phyloP scores from a whole-genome alignment of 78 protist species.

The Guillardia theta region DNA sequence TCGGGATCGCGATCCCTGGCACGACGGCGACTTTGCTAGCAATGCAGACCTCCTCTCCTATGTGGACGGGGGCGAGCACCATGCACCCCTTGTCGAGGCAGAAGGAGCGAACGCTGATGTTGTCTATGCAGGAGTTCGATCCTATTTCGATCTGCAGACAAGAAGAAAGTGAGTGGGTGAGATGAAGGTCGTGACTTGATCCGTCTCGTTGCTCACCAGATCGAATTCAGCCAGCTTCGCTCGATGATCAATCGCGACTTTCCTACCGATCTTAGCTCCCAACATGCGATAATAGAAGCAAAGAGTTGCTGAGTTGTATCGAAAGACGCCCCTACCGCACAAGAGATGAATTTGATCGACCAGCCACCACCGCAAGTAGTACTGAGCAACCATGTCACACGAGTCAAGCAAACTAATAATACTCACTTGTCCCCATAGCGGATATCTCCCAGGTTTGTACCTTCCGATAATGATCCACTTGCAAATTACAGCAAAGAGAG shows the following conservation, averaged over 20 bases:
- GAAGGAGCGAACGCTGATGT: not conserved
- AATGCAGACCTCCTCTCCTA: not conserved
- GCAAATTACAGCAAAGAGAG: not conserved
- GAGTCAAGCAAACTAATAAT: not conserved
- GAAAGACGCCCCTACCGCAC: not conserved
- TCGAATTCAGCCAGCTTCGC: not conserved
- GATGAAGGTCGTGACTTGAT: not conserved
- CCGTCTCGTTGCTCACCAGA: not conserved
- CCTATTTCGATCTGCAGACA: not conserved
- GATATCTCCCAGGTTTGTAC: not conserved
- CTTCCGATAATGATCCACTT: not conserved
- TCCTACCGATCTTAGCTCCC: not conserved
- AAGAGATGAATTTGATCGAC: not conserved
- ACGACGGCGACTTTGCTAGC: not conserved
- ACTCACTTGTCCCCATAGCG: not conserved
- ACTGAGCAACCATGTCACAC: not conserved
- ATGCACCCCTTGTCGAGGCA: not conserved
- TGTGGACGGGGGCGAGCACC: not conserved
- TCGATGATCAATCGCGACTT: not conserved
- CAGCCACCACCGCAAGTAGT: not conserved
- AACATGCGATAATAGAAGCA: not conserved
- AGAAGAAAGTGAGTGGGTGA: not conserved
- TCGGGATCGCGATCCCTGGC: not conserved
- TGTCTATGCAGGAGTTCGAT: not conserved
- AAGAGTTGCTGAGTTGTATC: not conserved